Conservation (phyloP, 1,284 basidiomycete genomes). For the Boletellus deceptivus region DNA sequence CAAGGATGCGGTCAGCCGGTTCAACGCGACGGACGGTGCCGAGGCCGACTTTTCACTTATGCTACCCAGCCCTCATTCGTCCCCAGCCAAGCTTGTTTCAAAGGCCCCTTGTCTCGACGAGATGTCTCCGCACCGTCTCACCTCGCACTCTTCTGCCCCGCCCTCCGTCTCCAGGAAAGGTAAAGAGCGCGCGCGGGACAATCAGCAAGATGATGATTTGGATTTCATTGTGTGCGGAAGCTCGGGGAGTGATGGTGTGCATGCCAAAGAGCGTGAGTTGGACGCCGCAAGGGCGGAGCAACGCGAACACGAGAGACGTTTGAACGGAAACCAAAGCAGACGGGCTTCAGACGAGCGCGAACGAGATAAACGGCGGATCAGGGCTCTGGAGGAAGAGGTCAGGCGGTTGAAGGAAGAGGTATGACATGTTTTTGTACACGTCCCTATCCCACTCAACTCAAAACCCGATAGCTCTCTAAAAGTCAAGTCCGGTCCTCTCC, state of each 20-base stretch:
- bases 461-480: conserved; percentile 42
- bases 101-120: conserved; percentile 7
- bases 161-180: conserved; percentile 39
- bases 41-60: conserved; percentile 42
- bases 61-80: conserved; percentile 32
- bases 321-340: conserved; percentile 19
- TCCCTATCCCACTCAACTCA: background rate
- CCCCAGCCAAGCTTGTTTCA: conserved; percentile 24
- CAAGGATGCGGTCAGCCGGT: conserved; percentile 43
- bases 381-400: conserved; percentile 66
- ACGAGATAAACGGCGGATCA: conserved; percentile 62
- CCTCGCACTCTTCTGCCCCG: background rate
- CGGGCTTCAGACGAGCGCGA: conserved; percentile 42
- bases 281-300: conserved; percentile 49
- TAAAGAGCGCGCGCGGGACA: conserved; percentile 44
- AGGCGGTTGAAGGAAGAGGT: conserved; percentile 62
- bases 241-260: conserved; percentile 46
- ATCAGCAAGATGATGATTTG: conserved; percentile 13
- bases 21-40: conserved; percentile 34
- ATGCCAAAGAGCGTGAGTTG: conserved; percentile 61
- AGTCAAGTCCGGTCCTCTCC: conserved; percentile 24
- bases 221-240: conserved; percentile 35
- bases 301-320: conserved; percentile 38
- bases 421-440: conserved; percentile 8
- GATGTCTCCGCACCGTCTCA: background rate